Base-by-base conservation (phyloP, 164 flowering plant species). In the Sextonia rubra region DNA sequence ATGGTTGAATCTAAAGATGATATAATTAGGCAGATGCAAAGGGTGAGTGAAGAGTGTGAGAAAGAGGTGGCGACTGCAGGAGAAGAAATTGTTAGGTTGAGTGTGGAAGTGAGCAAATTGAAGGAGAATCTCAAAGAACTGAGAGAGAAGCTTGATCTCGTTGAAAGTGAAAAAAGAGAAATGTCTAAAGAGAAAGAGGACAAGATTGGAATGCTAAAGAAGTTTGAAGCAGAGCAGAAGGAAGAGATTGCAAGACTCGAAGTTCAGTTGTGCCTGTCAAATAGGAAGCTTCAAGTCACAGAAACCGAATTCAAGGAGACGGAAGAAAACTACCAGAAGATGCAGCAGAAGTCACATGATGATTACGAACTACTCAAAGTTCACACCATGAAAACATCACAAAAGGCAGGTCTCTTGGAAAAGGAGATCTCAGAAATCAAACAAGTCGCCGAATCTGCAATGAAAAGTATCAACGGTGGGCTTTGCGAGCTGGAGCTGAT, bases 291-390 rank as follows among this genome's bases (percentile, higher is more conserved):
- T 75, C 74, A 70, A 20, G 85, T 87, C 12, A 84, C 90, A 0
- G 97, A 91, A 71, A 86, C 86, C 52, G 69, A 90, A 29, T 89
- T 88, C 20, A 23, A 29, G 6, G 92, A 88, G 80, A 87, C 76
- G 77, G 87, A 80, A 71, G 87, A 88, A 2, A 73, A 68, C 71
- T 82, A 69, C 70, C 71, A 15, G 68, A 75, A 23, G 74, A 75
- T 64, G 11, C 77, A 75, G 66, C 83, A 78, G 24, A 66, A 67
- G 49, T 75, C 80, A 7, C 80, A 80, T 70, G 69, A 83, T 76
- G 85, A 86, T 26, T 71, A 71, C 32, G 78, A 47, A 74, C 73
- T 56, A 9, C 80, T 82, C 15, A 69, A 83, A 72, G 80, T 65
- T 29, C 77, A 52, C 61, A 30, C 72, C 15, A 14, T 7, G 26